Evolutionary conservation across 768 basidiomycete species (phyloP).

Genomic region (Butyriboletus loyo): DNA sequence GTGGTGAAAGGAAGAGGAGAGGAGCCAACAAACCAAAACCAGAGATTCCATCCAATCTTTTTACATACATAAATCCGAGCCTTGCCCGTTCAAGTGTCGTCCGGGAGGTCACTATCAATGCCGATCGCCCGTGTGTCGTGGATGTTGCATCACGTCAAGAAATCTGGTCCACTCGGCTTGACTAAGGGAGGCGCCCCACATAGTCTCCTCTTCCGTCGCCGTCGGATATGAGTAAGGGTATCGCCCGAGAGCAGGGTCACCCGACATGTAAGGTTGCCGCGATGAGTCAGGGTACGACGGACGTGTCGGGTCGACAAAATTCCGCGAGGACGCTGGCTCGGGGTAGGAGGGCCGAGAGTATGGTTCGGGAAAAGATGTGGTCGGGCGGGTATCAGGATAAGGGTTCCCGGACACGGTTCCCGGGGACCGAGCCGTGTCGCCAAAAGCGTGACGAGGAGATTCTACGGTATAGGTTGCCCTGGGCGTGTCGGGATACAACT

Average conservation of each 20-base stretch:
- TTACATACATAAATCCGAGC: constrained; percentile 31
- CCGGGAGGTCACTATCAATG: constrained; percentile 14
- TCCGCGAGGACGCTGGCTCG: constrained; percentile 24
- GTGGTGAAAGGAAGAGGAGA: not conserved
- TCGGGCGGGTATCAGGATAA: constrained; percentile 26
- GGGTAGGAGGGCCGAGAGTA: constrained; percentile 27
- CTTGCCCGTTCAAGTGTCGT: constrained; percentile 11
- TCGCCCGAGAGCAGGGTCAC: constrained; percentile 20
- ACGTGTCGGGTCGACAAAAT: constrained; percentile 21
- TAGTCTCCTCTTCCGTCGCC: constrained; percentile 53
- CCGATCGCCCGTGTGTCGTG: constrained; percentile 30
- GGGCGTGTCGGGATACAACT: constrained; percentile 25
- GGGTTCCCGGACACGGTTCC: constrained; percentile 23
- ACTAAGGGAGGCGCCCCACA: constrained; percentile 78
- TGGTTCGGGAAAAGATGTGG: constrained; percentile 23
- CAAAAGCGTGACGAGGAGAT: constrained; percentile 21
- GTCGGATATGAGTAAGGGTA: constrained; percentile 40
- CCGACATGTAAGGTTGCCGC: constrained; percentile 27
- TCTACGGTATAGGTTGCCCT: constrained; percentile 22
- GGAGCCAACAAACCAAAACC: constrained; percentile 18
- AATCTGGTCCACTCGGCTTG: constrained; percentile 71
- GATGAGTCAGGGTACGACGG: constrained; percentile 26
- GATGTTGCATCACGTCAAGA: constrained; percentile 62
- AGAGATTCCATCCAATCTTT: constrained; percentile 25
- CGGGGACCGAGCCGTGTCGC: constrained; percentile 18